Evolutionary conservation across 805 yeast genomes (phyloP), one percentile per base, ranked within the genome.

Genomic region (Kregervanrija pseudodelftensis): DNA sequence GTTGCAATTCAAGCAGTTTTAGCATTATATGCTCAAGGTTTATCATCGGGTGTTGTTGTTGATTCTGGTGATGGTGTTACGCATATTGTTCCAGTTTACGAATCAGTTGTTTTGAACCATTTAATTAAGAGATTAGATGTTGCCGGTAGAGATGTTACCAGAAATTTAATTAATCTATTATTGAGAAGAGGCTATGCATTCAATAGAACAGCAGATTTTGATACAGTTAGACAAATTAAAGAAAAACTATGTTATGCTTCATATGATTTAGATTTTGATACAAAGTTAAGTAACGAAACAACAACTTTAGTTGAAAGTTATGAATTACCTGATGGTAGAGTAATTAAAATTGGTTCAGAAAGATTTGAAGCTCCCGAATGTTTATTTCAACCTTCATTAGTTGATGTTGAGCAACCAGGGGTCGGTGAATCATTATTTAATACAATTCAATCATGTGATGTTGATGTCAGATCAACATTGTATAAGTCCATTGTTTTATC

Each of bases 21-120:
- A 59, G 98, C 98, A 0, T 74, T 93, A 45, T 93, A 93, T 57
- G 98, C 98, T 2, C 98, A 93, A 68, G 98, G 98, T 49, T 74
- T 91, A 56, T 83, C 95, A 22, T 85, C 95, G 0, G 99, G 99
- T 57, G 98, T 93, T 14, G 99, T 93, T 47, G 98, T 93, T 16
- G 99, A 93, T 66, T 88, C 96, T 4, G 99, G 99, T 60, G 98
- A 90, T 64, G 98, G 98, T 68, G 99, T 91, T 39, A 93, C 99
- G 4, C 99, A 93, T 63, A 84, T 93, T 65, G 97, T 93, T 37
- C 99, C 99, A 16, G 99, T 93, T 35, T 93, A 93, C 65, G 98
- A 93, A 68, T 83, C 95, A 5, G 95, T 87, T 37, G 99, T 93
- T n/a, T 76, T 93, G 61, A 91, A 87, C 64, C 98, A 93, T 65